Evolutionary conservation across 2,329 filamentous ascomycete genomes (phyloP).

Genomic region (Aspergillus luchuensis): DNA sequence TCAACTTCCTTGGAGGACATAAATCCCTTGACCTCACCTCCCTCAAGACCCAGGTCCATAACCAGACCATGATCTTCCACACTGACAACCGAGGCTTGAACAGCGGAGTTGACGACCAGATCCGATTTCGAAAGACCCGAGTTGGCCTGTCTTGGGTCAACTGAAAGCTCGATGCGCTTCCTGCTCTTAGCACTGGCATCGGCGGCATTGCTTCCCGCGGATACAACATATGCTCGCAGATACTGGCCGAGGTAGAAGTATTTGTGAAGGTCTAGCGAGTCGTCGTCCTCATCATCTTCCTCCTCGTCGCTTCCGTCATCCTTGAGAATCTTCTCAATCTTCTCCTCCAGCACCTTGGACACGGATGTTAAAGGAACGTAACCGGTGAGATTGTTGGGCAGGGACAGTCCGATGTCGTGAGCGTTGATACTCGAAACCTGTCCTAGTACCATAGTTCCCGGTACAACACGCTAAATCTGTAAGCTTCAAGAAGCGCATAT

Average conservation of each 20-base stretch:
- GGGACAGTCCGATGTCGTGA: conserved; percentile 74
- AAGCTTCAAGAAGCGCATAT: conserved; percentile 31
- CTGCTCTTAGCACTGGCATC: conserved; percentile 64
- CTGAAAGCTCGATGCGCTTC: conserved; percentile 81
- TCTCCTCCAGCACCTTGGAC: conserved; percentile 74
- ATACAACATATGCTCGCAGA: conserved; percentile 77
- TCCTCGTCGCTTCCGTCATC: conserved; percentile 61
- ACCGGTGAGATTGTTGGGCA: conserved; percentile 91
- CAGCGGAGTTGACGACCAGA: conserved; percentile 70
- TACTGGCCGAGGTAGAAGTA: conserved; percentile 87
- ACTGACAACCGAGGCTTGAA: conserved; percentile 86
- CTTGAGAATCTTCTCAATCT: conserved; percentile 68
- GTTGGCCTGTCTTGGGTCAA: conserved; percentile 79
- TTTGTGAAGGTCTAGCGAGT: conserved; percentile 66
- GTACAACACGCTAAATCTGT: conserved; percentile 68
- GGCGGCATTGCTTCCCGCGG: conserved; percentile 63
- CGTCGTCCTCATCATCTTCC: conserved; percentile 50
- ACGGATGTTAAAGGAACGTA: conserved; percentile 91
- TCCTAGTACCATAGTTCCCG: conserved; percentile 84
- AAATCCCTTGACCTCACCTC: conserved; percentile 73
- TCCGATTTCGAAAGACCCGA: conserved; percentile 71
- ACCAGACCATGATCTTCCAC: conserved; percentile 95
- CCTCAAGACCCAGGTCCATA: conserved; percentile 83
- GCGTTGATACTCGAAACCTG: conserved; percentile 80
- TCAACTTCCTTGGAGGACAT: conserved; percentile 82